phyloP scores from a whole-genome alignment of 495 filamentous ascomycete species.

The Hyaloscypha variabilis region DNA sequence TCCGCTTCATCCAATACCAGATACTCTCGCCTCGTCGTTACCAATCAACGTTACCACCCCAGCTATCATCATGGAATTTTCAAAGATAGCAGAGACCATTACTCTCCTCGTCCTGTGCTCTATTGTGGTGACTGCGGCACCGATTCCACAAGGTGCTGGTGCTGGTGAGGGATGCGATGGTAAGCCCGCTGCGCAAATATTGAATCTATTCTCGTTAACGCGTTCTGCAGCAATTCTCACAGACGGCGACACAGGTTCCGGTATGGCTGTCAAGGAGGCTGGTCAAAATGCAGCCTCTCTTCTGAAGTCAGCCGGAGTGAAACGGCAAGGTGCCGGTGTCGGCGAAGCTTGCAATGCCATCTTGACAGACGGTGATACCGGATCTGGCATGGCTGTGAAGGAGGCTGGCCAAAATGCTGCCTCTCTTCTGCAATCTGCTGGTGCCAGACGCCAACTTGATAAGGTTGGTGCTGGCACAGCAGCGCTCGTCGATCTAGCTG shows the following conservation, averaged over 20 bases:
- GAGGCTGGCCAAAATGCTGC: slow-evolving; percentile 11
- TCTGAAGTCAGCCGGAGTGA: slow-evolving; percentile 13
- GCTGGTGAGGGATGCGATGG: slow-evolving; percentile 14
- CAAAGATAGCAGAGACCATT: neutral
- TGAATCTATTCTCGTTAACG: neutral
- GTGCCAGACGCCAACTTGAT: slow-evolving; percentile 18
- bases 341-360: slow-evolving; percentile 11
- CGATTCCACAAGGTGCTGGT: slow-evolving; percentile 13
- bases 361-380: slow-evolving; percentile 12
- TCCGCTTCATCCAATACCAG: neutral
- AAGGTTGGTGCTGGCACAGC: slow-evolving; percentile 17
- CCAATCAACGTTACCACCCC: neutral
- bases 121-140: neutral
- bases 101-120: slow-evolving; percentile 4
- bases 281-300: slow-evolving; percentile 13
- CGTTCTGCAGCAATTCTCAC: slow-evolving; percentile 8
- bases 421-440: slow-evolving; percentile 6
- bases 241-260: slow-evolving; percentile 13
- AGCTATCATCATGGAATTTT: slow-evolving; percentile 1
- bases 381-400: slow-evolving; percentile 4
- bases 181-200: no score
- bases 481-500: slow-evolving; percentile 1
- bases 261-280: slow-evolving; percentile 19
- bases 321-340: slow-evolving; percentile 19
- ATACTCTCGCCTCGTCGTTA: neutral